Evolutionary conservation across 2,329 filamentous ascomycete genomes (phyloP).

Genomic region (Taxawa tesnikishii): DNA sequence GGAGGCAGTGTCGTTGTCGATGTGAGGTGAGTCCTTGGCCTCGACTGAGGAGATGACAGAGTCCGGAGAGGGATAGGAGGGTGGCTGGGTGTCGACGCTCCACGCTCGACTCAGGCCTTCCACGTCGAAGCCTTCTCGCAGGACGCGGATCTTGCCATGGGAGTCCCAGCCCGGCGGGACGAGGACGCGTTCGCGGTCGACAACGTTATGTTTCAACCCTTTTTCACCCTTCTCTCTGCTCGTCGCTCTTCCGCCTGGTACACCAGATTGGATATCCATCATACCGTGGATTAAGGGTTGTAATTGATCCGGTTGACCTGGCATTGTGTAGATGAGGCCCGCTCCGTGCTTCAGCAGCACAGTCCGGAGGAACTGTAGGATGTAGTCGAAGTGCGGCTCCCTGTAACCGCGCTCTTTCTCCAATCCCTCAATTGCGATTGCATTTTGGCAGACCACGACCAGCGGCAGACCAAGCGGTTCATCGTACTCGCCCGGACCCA

Average conservation of each 20-base stretch:
- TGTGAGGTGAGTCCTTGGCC: constrained; percentile 13
- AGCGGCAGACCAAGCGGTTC: constrained; percentile 77
- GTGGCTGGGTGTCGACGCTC: constrained; percentile 23
- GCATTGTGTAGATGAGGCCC: constrained; percentile 57
- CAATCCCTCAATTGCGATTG: constrained; percentile 79
- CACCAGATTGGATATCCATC: constrained; percentile 69
- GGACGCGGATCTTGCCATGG: constrained; percentile 89
- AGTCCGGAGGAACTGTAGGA: constrained; percentile 84
- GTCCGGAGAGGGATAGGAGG: too few species aligned
- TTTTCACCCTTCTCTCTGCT: constrained; percentile 28
- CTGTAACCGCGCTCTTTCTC: constrained; percentile 89
- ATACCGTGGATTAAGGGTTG: constrained; percentile 74
- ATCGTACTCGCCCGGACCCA: constrained; percentile 87
- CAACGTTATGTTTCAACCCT: constrained; percentile 51
- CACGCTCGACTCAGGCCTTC: constrained; percentile 76
- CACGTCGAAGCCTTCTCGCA: constrained; percentile 84
- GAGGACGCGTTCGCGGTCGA: constrained; percentile 73
- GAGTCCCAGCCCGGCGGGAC: constrained; percentile 97
- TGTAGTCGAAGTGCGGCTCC: constrained; percentile 92
- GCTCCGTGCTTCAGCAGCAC: constrained; percentile 48
- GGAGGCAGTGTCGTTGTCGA: constrained; percentile 8
- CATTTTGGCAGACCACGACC: constrained; percentile 93
- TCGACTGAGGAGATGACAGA: constrained; percentile 34
- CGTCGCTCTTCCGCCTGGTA: constrained; percentile 45
- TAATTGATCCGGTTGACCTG: constrained; percentile 54